Evolutionary conservation across 2,329 filamentous ascomycete species (phyloP), one percentile per base, ranked within the genome.

Genomic region (Ilyonectria robusta): DNA sequence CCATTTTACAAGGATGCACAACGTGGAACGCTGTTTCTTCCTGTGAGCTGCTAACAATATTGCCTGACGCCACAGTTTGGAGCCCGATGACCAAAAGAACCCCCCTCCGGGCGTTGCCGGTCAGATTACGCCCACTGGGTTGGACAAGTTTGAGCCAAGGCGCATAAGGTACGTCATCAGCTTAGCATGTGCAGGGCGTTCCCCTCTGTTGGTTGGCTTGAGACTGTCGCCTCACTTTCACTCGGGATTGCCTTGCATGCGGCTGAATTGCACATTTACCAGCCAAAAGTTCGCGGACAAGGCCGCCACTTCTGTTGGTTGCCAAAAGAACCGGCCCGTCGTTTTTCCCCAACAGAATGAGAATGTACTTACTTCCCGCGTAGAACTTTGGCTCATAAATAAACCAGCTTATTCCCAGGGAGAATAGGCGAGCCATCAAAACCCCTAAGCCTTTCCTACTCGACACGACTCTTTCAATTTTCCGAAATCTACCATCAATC

Each of bases 1-100:
- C 33, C 9, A 47, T 19, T 31, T 65, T 19, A 4, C 46, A 37
- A 0, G 48, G 62, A 13, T 37, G 53, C 10, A 54, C 48, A 8
- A 59, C 26, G 17, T 21, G 23, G 48, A 65, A 59, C 13, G 48
- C 55, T 1, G 5, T 21, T 13, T 54, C 55, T 31, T 55, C 62
- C 19, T 65, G 5, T 5, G 26, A 26, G 26, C 26, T 33, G 29
- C 55, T 55, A 2, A 65, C 6, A 26, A 26, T 26, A 26, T 26
- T 26, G 26, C 26, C 26, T 26, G 4, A 26, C 26, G 26, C 26
- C 26, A 26, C 26, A 26, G 26, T 26, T 26, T 26, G 26, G 26
- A 26, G 26, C 26, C 26, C 26, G 5, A 26, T 26, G 6, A 26
- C 26, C 26, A 26, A 26, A 26, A 26, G 26, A 26, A 26, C 26